Conservation (phyloP, 345 rosid species). For the Gossypium stocksii region DNA sequence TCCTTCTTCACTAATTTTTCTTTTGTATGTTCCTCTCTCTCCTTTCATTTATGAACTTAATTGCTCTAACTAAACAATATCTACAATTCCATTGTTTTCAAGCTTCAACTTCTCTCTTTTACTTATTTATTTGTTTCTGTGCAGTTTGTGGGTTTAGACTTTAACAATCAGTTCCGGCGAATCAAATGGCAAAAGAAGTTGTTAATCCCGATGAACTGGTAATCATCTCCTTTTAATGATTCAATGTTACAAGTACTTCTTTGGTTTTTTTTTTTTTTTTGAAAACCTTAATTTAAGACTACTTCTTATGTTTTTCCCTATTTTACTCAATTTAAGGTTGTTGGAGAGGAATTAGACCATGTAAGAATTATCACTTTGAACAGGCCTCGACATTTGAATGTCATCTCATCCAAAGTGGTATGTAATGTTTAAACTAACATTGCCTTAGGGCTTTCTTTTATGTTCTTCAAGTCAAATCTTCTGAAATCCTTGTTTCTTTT, state of each 20-base stretch:
- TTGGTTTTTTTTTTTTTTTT: not conserved
- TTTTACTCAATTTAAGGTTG: conserved; percentile 40
- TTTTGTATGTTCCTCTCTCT: not conserved
- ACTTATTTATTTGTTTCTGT: not conserved
- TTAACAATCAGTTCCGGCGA: not conserved
- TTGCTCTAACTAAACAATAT: not conserved
- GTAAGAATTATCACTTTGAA: conserved; percentile 66
- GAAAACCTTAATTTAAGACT: not conserved
- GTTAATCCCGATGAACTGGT: conserved; percentile 35
- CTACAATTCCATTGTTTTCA: not conserved
- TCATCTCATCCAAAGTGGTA: conserved; percentile 82
- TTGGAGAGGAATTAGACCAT: conserved; percentile 54
- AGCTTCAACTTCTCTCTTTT: not conserved
- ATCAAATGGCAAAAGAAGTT: conserved; percentile 35
- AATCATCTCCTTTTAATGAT: not conserved
- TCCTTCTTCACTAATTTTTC: not conserved
- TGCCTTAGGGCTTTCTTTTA: not conserved
- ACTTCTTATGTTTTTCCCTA: not conserved
- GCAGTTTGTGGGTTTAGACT: conserved; percentile 8
- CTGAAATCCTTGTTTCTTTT: not conserved
- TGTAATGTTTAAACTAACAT: not conserved
- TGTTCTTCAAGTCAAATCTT: not conserved
- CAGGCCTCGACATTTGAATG: conserved; percentile 82
- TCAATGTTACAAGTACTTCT: not conserved
- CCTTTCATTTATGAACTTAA: not conserved